Base-by-base conservation (phyloP, 1,139 yeast species). In the Cylindricascospora bacillispora region DNA sequence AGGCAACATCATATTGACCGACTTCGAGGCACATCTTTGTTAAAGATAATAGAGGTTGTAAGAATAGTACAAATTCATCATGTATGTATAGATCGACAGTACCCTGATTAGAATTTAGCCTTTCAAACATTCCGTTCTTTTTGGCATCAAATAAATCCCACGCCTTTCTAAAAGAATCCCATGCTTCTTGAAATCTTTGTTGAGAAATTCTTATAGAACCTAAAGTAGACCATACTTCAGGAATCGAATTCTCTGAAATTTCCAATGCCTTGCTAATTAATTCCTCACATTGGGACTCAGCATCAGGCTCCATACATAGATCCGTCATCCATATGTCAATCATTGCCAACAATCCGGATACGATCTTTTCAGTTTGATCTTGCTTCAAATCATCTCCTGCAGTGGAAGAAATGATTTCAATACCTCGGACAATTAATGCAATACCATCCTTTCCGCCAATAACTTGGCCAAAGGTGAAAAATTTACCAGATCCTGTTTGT, bases 281-380 rank as follows among this genome's bases (percentile, higher is more conserved):
- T 33, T 66, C 66, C 44, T 85, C 81, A 57, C 98, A 92, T 52
- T 72, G 68, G 4, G 54, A 26, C 54, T 89, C 98, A 2, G 98
- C 97, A 44, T 78, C 76, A 5, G 73, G 73, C 44, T 82, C 93
- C 95, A 86, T 85, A 49, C 97, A 86, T 41, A 89, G 63, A 60
- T 89, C 99, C 1, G 99, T 92, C 98, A 89, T 89, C 95, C 97
- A 89, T 37, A 92, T 82, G 56, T 89, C 99, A 45, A 89, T 79
- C 59, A 78, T 68, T 7, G 95, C 79, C 42, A 86, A 75, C 18
- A 83, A 62, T 0, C 92, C 95, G 48, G 74, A 80, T 41, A 79
- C 73, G 18, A 79, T 53, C 43, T 69, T 64, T 22, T 52, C 53
- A 1, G 49, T 46, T 26, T 56, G 50, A 35, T 59, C 64, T 45